Conservation (phyloP, 176 grass and related monocot genomes). For the Aegilops umbellulata region DNA sequence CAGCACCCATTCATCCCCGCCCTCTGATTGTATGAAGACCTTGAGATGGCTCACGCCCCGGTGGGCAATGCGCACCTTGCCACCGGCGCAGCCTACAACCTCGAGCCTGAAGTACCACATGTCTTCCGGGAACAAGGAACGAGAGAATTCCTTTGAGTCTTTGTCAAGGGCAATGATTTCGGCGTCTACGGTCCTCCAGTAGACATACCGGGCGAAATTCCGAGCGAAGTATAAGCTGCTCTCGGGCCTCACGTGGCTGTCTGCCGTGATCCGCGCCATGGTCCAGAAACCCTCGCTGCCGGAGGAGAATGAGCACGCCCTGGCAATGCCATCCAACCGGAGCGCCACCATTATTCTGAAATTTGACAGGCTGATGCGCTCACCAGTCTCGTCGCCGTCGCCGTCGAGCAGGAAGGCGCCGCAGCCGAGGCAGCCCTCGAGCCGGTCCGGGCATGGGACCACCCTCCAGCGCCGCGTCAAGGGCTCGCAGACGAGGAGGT, state of each 20-base stretch:
- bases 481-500: neutral
- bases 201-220: neutral
- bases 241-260: neutral
- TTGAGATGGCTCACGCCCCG: neutral
- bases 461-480: neutral
- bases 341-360: neutral
- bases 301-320: neutral
- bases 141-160: neutral
- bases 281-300: neutral
- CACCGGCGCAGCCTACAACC: neutral
- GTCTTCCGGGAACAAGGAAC: neutral
- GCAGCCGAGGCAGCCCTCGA: fast-evolving
- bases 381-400: neutral
- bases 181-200: neutral
- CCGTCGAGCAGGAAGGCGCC: neutral
- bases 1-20: neutral
- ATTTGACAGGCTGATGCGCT: neutral
- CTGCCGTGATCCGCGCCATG: neutral
- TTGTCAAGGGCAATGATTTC: neutral
- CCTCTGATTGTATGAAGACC: neutral
- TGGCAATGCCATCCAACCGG: neutral
- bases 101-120: neutral
- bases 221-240: neutral
- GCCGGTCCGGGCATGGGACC: neutral
- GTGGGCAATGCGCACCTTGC: neutral